A percentile compares a stretch with the other conserved stretches of the same genome.
These are phyloP conservation scores for Epichloe gansuensis DNA, from an alignment of 2,329 filamentous ascomycete genomes.

Conservation along the genomic window DNA sequence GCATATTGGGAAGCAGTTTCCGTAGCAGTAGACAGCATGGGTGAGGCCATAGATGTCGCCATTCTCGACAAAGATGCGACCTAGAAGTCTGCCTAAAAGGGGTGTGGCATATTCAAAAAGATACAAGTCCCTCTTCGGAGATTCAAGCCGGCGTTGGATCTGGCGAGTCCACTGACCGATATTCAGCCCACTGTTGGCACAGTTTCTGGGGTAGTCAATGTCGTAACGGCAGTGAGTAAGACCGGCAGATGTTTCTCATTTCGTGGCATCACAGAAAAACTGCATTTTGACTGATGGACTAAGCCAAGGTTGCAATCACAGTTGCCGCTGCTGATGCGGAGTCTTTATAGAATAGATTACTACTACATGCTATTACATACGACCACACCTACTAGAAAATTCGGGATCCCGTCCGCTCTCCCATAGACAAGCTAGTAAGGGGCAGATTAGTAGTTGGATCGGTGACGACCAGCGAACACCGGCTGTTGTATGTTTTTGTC, in stretches of 20 bases:
- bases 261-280: too few relatives aligned
- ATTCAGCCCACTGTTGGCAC: slow-evolving; percentile 14
- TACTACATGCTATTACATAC: too few relatives aligned
- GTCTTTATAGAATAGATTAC: too few relatives aligned
- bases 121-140: slow-evolving; percentile 8
- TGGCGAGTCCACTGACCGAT: slow-evolving; percentile 9
- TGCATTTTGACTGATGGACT: background rate
- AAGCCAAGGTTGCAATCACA: background rate
- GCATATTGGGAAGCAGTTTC: slow-evolving; percentile 17
- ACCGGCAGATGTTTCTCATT: too few relatives aligned
- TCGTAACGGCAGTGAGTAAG: slow-evolving; percentile 14
- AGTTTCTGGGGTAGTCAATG: slow-evolving; percentile 14
- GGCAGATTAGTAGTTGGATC: too few relatives aligned
- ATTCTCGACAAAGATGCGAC: slow-evolving; percentile 13
- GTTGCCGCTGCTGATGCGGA: background rate
- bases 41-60: slow-evolving; percentile 14
- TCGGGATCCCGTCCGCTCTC: too few relatives aligned
- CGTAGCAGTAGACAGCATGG: slow-evolving; percentile 15
- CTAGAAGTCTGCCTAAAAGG: slow-evolving; percentile 11
- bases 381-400: too few relatives aligned
- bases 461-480: too few relatives aligned
- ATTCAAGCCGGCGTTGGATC: slow-evolving; percentile 10
- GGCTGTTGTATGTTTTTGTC: too few relatives aligned
- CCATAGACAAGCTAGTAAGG: too few relatives aligned
- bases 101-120: slow-evolving; percentile 6